Evolutionary conservation across 2,329 filamentous ascomycete species (phyloP), one percentile per base, ranked within the genome.

Genomic region (Xylariaceae sp.): DNA sequence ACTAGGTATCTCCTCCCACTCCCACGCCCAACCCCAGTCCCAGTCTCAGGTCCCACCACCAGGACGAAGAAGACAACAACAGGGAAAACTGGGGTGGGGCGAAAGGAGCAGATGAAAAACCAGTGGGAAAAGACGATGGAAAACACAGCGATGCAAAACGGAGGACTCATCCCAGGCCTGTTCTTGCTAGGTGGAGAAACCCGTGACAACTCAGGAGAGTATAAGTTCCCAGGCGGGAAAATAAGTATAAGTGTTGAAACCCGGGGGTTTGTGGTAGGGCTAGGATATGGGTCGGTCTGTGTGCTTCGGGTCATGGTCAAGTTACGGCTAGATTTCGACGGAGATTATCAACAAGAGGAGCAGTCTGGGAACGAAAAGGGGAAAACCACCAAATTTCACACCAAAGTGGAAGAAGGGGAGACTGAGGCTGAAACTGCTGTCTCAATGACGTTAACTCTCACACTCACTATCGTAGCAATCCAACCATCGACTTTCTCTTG

Each of bases 1-100:
- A 81, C 64, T 82, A 39, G 31, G 40, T 19, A 17, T 44, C 40
- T 22, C 45, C 43, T 51, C 32, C 2, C 32, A 49, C 43, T 51
- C 32, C 2, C 32, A 49, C 12, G 15, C 12, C 33, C 12, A 36
- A 9, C 12, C 33, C 33, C 12, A 15, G 9, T 9, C 5, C 15
- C 33, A 36, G 14, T 35, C 14, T 10, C 10, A 10, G 32, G 32
- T 10, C 14, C 14, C 32, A 14, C 14, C 10, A 35, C 14, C 10
- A 10, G 10, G 32, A 35, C 32, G 32, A 35, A 35, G 32, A 35
- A 15, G 33, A 36, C 12, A 3, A 14, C 33, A 36, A 36, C 33
- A 27, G 22, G 7, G 22, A 27, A 27, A 27, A 36, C 10, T 36
- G 33, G 15, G 12, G 33, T 36, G 4, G 33, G 33, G 12, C 12